These are phyloP conservation scores for Claviceps africana DNA, from an alignment of 2,329 filamentous ascomycete genomes.

Conservation along the genomic window DNA sequence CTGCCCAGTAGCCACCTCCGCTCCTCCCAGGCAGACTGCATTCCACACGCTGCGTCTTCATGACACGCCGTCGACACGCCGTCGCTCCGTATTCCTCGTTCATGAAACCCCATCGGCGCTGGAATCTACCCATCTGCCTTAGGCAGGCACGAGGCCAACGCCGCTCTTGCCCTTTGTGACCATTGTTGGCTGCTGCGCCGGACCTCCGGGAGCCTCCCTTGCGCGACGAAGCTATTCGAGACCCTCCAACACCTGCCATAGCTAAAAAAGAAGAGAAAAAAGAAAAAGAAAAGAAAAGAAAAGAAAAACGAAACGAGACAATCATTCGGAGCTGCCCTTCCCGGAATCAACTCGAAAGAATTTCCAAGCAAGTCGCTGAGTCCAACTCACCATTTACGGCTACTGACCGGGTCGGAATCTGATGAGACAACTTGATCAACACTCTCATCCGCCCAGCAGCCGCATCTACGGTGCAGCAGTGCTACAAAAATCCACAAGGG, in stretches of 20 bases:
- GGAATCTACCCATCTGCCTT: not conserved
- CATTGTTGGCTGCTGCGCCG: not conserved
- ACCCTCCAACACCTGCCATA: not conserved
- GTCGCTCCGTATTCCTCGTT: not conserved
- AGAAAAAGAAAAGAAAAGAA: too few relatives aligned
- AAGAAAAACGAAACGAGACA: too few relatives aligned
- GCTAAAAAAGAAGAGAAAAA: too few relatives aligned
- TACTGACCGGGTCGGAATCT: not conserved
- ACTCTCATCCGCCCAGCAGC: not conserved
- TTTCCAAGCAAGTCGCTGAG: too few relatives aligned
- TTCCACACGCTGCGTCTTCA: constrained; percentile 2
- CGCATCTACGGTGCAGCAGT: too few relatives aligned
- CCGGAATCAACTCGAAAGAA: too few relatives aligned
- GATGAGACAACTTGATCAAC: not conserved
- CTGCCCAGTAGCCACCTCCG: not conserved
- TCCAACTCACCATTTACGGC: not conserved
- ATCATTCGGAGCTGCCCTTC: too few relatives aligned
- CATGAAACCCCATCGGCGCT: not conserved
- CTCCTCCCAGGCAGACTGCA: not conserved
- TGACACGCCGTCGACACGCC: not conserved
- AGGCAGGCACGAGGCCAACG: not conserved
- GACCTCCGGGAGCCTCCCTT: not conserved
- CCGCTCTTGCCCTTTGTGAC: not conserved
- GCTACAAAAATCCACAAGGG: too few relatives aligned
- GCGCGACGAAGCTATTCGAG: not conserved